These are phyloP conservation scores for Amaranthus palmeri DNA, from an alignment of 148 eudicot species.

Conservation along the genomic window DNA sequence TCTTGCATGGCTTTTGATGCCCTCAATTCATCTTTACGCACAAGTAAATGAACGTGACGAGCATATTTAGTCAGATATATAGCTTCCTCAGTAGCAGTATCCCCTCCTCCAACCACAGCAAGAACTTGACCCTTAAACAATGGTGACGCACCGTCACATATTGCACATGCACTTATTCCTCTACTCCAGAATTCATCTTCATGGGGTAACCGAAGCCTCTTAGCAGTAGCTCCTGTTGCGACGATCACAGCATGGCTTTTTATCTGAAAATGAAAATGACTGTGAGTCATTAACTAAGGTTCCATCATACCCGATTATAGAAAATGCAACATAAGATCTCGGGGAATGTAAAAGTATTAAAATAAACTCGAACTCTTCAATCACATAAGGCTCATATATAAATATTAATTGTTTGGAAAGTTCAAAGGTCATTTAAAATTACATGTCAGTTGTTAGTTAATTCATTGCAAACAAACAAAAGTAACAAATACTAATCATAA, in stretches of 20 bases:
- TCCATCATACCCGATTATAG: neutral
- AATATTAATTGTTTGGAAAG: neutral
- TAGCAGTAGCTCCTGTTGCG: slow-evolving; percentile 97
- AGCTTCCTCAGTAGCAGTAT: slow-evolving; percentile 99
- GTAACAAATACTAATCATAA: no score
- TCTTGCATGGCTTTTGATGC: slow-evolving; percentile 99
- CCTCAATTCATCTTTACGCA: slow-evolving; percentile 72
- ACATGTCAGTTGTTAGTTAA: no score
- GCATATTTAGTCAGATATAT: slow-evolving; percentile 93
- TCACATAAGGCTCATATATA: neutral
- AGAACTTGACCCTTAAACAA: slow-evolving; percentile 97
- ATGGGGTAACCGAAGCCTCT: slow-evolving; percentile 71
- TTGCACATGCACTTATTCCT: slow-evolving; percentile 99
- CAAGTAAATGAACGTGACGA: slow-evolving; percentile 94
- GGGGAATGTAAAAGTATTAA: neutral
- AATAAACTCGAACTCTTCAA: neutral
- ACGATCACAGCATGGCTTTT: slow-evolving; percentile 75
- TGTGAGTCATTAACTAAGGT: neutral
- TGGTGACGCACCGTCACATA: slow-evolving; percentile 99
- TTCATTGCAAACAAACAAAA: no score
- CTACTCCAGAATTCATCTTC: slow-evolving; percentile 99
- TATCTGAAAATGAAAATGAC: slow-evolving; percentile 47
- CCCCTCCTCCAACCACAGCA: slow-evolving; percentile 99
- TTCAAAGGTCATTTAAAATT: neutral
- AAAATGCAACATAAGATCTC: neutral